These are phyloP conservation scores for Schizophyllum commune DNA, from an alignment of 1,284 basidiomycete genomes.

Conservation along the genomic window DNA sequence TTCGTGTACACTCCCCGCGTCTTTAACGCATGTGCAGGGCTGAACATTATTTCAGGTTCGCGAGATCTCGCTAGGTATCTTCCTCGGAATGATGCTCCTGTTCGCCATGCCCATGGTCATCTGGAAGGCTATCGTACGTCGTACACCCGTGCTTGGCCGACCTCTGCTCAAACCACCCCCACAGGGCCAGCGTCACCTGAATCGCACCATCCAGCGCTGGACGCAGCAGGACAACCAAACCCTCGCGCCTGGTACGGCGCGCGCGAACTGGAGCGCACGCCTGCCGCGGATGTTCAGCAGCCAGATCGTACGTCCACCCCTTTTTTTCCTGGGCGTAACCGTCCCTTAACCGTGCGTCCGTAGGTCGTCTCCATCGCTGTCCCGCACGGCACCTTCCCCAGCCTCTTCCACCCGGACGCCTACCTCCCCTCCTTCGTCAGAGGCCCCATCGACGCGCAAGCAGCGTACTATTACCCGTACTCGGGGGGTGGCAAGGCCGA, in stretches of 20 bases:
- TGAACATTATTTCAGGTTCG: not conserved
- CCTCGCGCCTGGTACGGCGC: not conserved
- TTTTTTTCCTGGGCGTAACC: no score
- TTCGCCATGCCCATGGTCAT: not conserved
- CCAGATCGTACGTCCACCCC: not conserved
- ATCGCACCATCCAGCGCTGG: not conserved
- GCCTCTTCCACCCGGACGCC: not conserved
- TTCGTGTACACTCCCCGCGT: no score
- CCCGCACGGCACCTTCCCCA: not conserved
- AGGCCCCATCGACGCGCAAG: not conserved
- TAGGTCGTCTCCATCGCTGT: not conserved
- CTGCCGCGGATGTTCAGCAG: not conserved
- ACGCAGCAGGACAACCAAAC: not conserved
- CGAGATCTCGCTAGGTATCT: not conserved
- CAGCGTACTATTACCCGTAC: not conserved
- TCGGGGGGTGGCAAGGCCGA: not conserved
- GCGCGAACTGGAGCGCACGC: not conserved
- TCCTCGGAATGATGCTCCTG: not conserved
- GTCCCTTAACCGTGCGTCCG: not conserved
- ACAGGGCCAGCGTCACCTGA: not conserved
- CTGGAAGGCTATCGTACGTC: not conserved
- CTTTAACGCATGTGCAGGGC: no score
- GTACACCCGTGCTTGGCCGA: no score
- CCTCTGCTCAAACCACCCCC: no score
- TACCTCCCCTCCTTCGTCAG: not conserved